phyloP scores from a whole-genome alignment of 2,329 filamentous ascomycete species.

The Cryphonectria naterciae region DNA sequence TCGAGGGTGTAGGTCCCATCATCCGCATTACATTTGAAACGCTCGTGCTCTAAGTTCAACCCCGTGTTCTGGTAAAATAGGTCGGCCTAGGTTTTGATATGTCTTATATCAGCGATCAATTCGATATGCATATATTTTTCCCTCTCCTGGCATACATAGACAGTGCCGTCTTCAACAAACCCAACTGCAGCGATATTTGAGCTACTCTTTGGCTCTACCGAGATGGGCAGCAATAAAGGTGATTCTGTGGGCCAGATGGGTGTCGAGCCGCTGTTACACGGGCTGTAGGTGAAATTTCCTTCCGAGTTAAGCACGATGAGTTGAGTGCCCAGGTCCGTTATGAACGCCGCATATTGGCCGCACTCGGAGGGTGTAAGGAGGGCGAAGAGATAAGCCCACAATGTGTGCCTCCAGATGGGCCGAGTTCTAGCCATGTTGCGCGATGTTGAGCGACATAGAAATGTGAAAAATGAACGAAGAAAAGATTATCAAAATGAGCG shows the following conservation, averaged over 20 bases:
- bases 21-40: slow-evolving; percentile 12
- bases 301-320: slow-evolving; percentile 11
- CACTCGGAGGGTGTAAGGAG: neutral
- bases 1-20: slow-evolving; percentile 7
- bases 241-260: slow-evolving; percentile 2
- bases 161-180: neutral
- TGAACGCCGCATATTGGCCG: slow-evolving; percentile 15
- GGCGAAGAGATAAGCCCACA: neutral
- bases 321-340: slow-evolving; percentile 12
- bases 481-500: neutral
- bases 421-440: slow-evolving; percentile 1
- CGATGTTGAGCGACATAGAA: neutral
- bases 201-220: neutral
- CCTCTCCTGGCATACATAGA: slow-evolving; percentile 1
- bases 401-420: neutral
- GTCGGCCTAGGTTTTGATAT: neutral
- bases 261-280: slow-evolving; percentile 14
- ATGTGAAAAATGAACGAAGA: neutral
- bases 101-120: neutral
- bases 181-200: slow-evolving; percentile 18
- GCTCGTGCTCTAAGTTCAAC: slow-evolving; percentile 7
- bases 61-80: slow-evolving; percentile 12
- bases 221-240: neutral
- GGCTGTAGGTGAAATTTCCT: slow-evolving; percentile 14
- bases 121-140: neutral